Evolutionary conservation across 495 filamentous ascomycete genomes (phyloP), one percentile per base, ranked within the genome.

Genomic region (Lichenothelia convexa): DNA sequence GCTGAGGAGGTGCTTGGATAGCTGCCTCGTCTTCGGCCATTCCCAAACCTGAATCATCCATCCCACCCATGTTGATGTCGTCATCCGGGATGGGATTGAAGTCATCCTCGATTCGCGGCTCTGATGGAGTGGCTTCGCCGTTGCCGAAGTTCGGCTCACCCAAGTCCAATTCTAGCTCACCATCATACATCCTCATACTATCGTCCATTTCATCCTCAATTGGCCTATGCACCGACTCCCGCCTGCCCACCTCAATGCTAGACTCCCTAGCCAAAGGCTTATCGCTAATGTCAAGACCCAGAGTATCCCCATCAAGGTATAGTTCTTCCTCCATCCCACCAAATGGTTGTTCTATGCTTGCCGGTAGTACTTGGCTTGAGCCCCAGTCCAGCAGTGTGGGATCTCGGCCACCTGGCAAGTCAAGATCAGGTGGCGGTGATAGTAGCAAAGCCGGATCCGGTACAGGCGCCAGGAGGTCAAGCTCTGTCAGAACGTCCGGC

Each of bases 401-500:
- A 39, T 57, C 51, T 7, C 43, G 35, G 8, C 35, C 18, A 5
- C 45, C 45, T 12, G 35, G 39, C n/a, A n/a, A n/a, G 34, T 21
- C 35, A 18, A 49, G 34, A 3, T 48, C 47, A 9, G 38, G 39
- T 21, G 40, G 31, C 32, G 52, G 46, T 13, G 50, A 34, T 3
- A 61, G 36, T 2, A 62, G 46, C 8, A 58, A 44, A 12, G 44
- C 42, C 7, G 54, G 53, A 39, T 63, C 60, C 2, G 60, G 56
- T 31, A 61, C 42, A 8, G 59, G 54, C 9, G 51, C 47, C 17
- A 93, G 73, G 44, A 93, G 68, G 46, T 94, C 86, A 20, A 83
- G 72, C 45, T 91, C 83, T 15, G 86, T 93, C 37, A 94, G 70
- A 24, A 76, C 73, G 63, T 94, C 86, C 6, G 82, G 83, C 30